Evolutionary conservation across 805 yeast genomes (phyloP).

Genomic region (Metschnikowia amazonensis): DNA sequence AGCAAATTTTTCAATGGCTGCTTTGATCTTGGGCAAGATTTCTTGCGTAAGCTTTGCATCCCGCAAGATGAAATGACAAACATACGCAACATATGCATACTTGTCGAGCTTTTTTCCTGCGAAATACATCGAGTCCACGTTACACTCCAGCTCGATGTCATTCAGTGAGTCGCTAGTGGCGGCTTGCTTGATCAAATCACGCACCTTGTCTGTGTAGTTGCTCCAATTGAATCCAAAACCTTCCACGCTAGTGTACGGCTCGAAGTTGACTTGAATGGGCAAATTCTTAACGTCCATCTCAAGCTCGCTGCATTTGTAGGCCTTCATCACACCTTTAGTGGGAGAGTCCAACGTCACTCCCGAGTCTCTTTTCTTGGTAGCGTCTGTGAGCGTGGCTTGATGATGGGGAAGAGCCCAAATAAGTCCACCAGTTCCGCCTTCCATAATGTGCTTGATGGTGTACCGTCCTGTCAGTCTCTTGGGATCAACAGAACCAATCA

Average conservation of each 20-base stretch:
- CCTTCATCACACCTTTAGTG: constrained; percentile 48
- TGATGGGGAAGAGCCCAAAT: constrained; percentile 55
- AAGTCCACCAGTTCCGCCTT: constrained; percentile 30
- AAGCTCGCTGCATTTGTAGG: constrained; percentile 38
- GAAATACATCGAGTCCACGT: constrained; percentile 82
- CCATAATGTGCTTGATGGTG: constrained; percentile 25
- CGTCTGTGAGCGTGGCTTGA: constrained; percentile 33
- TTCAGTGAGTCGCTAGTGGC: constrained; percentile 52
- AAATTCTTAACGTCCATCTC: constrained; percentile 38
- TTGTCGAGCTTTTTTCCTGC: constrained; percentile 87
- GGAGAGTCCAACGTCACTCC: constrained; percentile 43
- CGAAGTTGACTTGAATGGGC: constrained; percentile 41
- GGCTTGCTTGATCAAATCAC: constrained; percentile 33
- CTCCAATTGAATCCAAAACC: constrained; percentile 11
- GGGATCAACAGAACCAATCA: constrained; percentile 35
- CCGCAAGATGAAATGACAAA: constrained; percentile 59
- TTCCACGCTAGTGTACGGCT: constrained; percentile 51
- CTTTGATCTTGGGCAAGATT: constrained; percentile 56
- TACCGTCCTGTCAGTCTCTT: constrained; percentile 25
- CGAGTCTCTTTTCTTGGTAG: constrained; percentile 26
- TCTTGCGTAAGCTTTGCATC: constrained; percentile 49
- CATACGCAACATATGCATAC: constrained; percentile 81
- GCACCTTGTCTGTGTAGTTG: constrained; percentile 28
- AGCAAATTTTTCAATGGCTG: constrained; percentile 67
- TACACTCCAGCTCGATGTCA: constrained; percentile 54